Evolutionary conservation across 2,329 filamentous ascomycete species (phyloP).

Genomic region (Leptographium procerum): DNA sequence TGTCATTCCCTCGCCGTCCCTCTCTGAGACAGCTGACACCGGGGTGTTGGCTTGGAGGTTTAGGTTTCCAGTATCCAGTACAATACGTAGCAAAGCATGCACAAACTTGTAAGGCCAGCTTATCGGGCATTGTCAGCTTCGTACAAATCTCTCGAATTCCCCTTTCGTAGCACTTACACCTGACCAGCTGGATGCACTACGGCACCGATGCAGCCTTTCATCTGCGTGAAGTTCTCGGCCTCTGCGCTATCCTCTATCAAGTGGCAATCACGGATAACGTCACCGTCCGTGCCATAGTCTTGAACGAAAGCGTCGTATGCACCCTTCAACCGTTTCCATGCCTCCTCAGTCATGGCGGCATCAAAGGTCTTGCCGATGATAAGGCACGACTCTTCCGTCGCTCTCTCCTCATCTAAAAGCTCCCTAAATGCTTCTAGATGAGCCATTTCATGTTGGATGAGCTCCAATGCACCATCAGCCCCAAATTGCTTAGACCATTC

Average conservation of each 20-base stretch:
- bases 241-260: background rate
- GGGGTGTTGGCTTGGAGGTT: conserved; percentile 67
- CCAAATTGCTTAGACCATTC: background rate
- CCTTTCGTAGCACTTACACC: background rate
- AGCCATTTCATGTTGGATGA: conserved; percentile 3
- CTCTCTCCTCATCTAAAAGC: background rate
- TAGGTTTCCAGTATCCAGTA: conserved; percentile 20
- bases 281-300: background rate
- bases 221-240: conserved; percentile 2
- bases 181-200: conserved; percentile 1
- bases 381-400: background rate
- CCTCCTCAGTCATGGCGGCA: conserved; percentile 2
- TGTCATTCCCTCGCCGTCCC: conserved; percentile 40
- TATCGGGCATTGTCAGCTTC: background rate
- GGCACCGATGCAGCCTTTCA: background rate
- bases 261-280: conserved; percentile 1
- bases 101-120: conserved; percentile 3
- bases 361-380: conserved; percentile 1
- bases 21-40: conserved; percentile 31
- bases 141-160: too few relatives aligned
- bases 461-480: background rate
- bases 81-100: background rate
- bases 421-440: background rate
- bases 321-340: background rate
- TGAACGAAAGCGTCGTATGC: background rate